Conservation (phyloP, 2,329 filamentous ascomycete genomes). For the Drechslera avenae region DNA sequence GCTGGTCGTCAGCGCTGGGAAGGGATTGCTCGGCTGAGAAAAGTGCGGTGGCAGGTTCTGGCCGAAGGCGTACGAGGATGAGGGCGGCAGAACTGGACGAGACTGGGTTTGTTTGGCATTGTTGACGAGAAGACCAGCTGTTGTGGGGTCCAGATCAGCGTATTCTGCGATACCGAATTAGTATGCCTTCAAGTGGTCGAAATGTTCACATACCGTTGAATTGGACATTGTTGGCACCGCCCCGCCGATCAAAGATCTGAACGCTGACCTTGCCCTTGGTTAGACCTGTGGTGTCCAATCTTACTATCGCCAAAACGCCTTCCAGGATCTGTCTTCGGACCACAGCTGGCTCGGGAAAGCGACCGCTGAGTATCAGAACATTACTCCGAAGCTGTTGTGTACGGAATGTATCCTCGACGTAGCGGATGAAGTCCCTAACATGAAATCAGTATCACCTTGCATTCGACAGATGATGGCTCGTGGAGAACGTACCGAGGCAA, state of each 20-base stretch:
- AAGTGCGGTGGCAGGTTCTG: constrained; percentile 39
- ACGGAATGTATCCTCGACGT: constrained; percentile 78
- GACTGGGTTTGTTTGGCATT: constrained; percentile 65
- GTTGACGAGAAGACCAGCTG: constrained; percentile 80
- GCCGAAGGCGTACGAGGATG: constrained; percentile 34
- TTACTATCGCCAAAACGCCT: constrained; percentile 83
- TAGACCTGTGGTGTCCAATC: constrained; percentile 73
- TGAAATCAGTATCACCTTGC: constrained; percentile 5
- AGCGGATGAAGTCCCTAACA: constrained; percentile 73
- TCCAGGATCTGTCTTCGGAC: constrained; percentile 85
- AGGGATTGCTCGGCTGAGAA: constrained; percentile 45
- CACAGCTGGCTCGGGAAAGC: constrained; percentile 77
- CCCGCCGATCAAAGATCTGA: constrained; percentile 82
- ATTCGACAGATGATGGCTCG: neutral
- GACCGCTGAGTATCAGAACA: constrained; percentile 77
- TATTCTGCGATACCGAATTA: constrained; percentile 64
- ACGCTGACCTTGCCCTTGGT: constrained; percentile 74
- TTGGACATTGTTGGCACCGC: constrained; percentile 73
- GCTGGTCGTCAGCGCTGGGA: constrained; percentile 38
- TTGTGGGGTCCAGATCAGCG: constrained; percentile 75
- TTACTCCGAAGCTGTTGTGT: constrained; percentile 74
- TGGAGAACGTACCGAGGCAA: constrained; percentile 51
- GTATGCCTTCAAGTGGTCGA: constrained; percentile 7
- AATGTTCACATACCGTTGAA: constrained; percentile 65
- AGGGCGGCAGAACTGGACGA: constrained; percentile 40